These are phyloP conservation scores for Penicillium crystallinum DNA, from an alignment of 495 filamentous ascomycete species.

Conservation along the genomic window DNA sequence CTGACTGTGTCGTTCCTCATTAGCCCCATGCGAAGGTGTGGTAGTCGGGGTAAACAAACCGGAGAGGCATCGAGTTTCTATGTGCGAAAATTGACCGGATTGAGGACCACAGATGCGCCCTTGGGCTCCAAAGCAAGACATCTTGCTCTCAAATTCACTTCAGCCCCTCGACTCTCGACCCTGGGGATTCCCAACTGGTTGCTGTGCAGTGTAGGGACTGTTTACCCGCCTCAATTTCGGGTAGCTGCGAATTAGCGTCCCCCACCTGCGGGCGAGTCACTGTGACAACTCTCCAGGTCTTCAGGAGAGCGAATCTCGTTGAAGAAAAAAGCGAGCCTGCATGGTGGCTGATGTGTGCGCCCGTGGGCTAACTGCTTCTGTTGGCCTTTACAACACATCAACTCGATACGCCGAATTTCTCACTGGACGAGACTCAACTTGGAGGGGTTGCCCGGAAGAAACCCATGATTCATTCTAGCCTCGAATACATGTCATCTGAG, in stretches of 20 bases:
- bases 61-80: neutral
- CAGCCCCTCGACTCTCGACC: neutral
- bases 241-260: neutral
- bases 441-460: no score
- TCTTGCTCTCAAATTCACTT: neutral
- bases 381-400: no score
- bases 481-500: no score
- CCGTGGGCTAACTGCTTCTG: neutral
- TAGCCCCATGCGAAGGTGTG: neutral
- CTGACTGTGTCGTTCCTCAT: neutral
- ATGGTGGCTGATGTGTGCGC: neutral
- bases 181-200: neutral
- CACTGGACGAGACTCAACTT: no score
- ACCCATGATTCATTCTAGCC: no score
- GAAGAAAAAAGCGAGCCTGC: neutral
- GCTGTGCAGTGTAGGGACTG: neutral
- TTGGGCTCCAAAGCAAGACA: neutral
- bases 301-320: neutral
- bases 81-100: neutral
- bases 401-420: no score
- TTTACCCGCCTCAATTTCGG: conserved; percentile 1
- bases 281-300: neutral
- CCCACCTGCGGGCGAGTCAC: neutral
- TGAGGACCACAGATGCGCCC: neutral
- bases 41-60: neutral